Evolutionary conservation across 2,329 filamentous ascomycete species (phyloP), one percentile per base, ranked within the genome.

Genomic region (Aspergillus pseudoterreus): DNA sequence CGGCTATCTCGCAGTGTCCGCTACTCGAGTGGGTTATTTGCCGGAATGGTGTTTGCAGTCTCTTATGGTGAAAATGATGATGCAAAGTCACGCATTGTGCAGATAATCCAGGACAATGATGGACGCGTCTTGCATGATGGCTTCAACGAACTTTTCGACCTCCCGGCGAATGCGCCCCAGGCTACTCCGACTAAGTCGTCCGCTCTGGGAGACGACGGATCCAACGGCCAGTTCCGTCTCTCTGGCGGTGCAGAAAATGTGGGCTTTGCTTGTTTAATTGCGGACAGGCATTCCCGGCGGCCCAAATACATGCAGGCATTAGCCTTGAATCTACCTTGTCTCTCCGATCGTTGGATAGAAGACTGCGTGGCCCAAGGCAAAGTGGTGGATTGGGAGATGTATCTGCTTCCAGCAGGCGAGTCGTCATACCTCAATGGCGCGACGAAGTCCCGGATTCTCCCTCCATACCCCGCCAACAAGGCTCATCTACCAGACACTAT

Each of bases 231-330:
- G 32, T 71, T 94, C 15, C 74, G 69, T 1, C 76, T 95, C 0
- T 82, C 75, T 1, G 58, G 75, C 10, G 68, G 75, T 19, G 80
- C 81, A 19, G 63, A 74, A 33, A 72, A 79, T 2, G 75, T 85
- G 1, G 86, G 89, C 0, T 97, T 99, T 64, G 84, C 88, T 0
- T 92, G 90, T 4, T 75, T 97, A 12, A 88, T 99, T 53, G 87
- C 92, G 0, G 90, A 97, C 63, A 82, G 83, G 4, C 88, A 96
- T 67, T 94, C 88, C 6, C 84, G 92, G 43, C 91, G 90, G 56
- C 82, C 85, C 45, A 99, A 97, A 67, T 96, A 94, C 69, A 88
- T 97, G 79, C 92, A 97, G 72, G 94, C 94, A 0, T 81, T 99
- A 2, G 92, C 94, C 0, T 81, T 99, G 0, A 90, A 90, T 1